phyloP scores from a whole-genome alignment of 257 asterid genomes.

The Forsythia viridissima region DNA sequence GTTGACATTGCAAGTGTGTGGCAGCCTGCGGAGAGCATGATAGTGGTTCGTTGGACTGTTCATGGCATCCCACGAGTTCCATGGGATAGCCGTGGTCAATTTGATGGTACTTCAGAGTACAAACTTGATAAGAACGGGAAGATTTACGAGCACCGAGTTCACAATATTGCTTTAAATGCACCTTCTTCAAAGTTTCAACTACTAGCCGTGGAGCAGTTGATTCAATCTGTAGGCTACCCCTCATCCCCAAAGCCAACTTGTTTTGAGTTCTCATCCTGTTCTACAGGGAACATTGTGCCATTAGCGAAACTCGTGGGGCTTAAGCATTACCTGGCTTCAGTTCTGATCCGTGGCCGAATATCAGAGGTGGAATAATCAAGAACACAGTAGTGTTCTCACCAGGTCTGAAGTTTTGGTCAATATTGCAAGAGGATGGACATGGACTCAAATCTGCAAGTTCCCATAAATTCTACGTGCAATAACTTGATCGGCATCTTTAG shows the following conservation, averaged over 20 bases:
- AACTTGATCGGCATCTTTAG: background rate
- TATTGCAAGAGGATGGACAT: constrained; percentile 7
- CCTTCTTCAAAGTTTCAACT: constrained; percentile 78
- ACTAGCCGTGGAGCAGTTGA: constrained; percentile 64
- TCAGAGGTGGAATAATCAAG: constrained; percentile 2
- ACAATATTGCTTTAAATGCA: constrained; percentile 78
- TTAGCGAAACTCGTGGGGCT: constrained; percentile 36
- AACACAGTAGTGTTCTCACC: background rate
- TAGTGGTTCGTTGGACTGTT: constrained; percentile 93
- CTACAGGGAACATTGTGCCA: constrained; percentile 30
- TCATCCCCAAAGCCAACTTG: constrained; percentile 92
- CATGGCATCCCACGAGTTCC: constrained; percentile 89
- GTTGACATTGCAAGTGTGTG: constrained; percentile 87
- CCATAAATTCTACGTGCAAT: too few relatives aligned
- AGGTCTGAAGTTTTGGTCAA: constrained; percentile 23
- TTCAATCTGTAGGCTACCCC: constrained; percentile 65
- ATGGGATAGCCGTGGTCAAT: constrained; percentile 92
- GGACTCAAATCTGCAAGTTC: too few relatives aligned
- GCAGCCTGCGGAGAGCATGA: constrained; percentile 90
- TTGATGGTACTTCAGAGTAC: constrained; percentile 97
- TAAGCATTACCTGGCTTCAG: constrained; percentile 44
- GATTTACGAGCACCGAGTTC: constrained; percentile 92
- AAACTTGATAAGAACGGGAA: constrained; percentile 94
- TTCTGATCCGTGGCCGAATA: constrained; percentile 22
- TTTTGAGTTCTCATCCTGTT: constrained; percentile 58